Evolutionary conservation across 2,329 filamentous ascomycete genomes (phyloP).

Genomic region (Xylariales sp.): DNA sequence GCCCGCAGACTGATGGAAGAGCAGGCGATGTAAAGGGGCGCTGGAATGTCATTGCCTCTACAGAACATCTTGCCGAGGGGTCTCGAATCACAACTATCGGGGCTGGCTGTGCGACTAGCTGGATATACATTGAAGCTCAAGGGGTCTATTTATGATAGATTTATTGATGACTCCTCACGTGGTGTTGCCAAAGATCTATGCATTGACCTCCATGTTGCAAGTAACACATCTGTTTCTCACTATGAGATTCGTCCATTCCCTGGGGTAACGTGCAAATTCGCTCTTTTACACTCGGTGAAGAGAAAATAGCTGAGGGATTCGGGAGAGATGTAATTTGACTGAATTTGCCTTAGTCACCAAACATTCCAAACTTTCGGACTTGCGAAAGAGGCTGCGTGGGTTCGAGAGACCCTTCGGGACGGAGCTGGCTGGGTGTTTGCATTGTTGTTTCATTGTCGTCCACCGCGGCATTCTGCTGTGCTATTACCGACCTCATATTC

Average conservation of each 20-base stretch:
- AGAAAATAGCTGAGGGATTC: not conserved
- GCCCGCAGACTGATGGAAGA: constrained; percentile 57
- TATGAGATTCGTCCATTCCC: too few relatives aligned
- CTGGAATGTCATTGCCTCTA: constrained; percentile 63
- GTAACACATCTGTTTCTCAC: too few relatives aligned
- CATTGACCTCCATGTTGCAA: too few relatives aligned
- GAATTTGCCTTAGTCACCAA: constrained; percentile 21
- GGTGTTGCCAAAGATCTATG: too few relatives aligned
- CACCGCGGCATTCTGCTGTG: constrained; percentile 19
- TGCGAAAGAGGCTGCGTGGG: constrained; percentile 73
- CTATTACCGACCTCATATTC: constrained; percentile 35
- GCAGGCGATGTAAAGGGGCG: constrained; percentile 58
- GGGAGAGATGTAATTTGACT: not conserved
- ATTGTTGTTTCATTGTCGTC: too few relatives aligned
- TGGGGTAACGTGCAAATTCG: not conserved
- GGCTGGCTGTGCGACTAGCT: constrained; percentile 89
- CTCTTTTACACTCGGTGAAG: not conserved
- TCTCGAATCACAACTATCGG: constrained; percentile 58
- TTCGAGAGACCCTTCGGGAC: constrained; percentile 51
- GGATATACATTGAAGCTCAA: constrained; percentile 51
- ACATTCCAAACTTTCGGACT: constrained; percentile 45
- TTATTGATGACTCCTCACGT: too few relatives aligned
- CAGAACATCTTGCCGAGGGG: constrained; percentile 46
- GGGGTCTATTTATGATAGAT: constrained; percentile 25
- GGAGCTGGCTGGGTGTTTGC: too few relatives aligned